phyloP scores from a whole-genome alignment of 306 rosid genomes.

The Morella rubra region DNA sequence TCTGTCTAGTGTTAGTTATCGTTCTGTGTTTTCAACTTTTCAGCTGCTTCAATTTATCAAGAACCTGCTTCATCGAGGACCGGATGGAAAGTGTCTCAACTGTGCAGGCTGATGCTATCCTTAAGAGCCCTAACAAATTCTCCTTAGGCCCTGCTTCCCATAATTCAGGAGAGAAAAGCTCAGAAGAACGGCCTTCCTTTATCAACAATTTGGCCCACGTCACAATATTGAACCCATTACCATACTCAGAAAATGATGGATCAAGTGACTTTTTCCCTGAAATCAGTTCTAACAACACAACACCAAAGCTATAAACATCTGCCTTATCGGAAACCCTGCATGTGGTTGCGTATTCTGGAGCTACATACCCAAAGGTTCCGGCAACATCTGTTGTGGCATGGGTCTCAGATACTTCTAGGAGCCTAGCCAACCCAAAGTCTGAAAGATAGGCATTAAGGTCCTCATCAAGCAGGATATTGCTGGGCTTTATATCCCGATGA shows the following conservation, averaged over 20 bases:
- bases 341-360: constrained; percentile 75
- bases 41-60: constrained; percentile 47
- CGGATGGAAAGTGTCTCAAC: constrained; percentile 46
- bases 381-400: constrained; percentile 79
- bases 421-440: constrained; percentile 69
- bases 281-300: constrained; percentile 62
- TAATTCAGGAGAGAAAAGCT: constrained; percentile 42
- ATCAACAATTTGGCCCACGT: constrained; percentile 62
- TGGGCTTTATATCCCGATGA: constrained; percentile 79
- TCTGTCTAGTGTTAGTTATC: constrained; percentile 13
- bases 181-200: constrained; percentile 44
- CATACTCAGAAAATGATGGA: constrained; percentile 61
- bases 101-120: constrained; percentile 47
- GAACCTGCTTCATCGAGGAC: constrained; percentile 52
- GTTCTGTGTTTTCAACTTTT: constrained; percentile 28
- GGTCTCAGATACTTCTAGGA: constrained; percentile 65
- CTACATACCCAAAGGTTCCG: constrained; percentile 78
- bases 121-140: constrained; percentile 41
- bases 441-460: constrained; percentile 62
- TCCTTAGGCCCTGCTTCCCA: constrained; percentile 56
- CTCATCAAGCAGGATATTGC: constrained; percentile 68
- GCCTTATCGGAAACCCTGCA: constrained; percentile 71
- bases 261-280: constrained; percentile 68
- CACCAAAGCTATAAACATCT: constrained; percentile 72
- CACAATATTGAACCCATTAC: constrained; percentile 71